Base-by-base conservation (phyloP, 495 filamentous ascomycete genomes). In the Aspergillus biplanus region DNA sequence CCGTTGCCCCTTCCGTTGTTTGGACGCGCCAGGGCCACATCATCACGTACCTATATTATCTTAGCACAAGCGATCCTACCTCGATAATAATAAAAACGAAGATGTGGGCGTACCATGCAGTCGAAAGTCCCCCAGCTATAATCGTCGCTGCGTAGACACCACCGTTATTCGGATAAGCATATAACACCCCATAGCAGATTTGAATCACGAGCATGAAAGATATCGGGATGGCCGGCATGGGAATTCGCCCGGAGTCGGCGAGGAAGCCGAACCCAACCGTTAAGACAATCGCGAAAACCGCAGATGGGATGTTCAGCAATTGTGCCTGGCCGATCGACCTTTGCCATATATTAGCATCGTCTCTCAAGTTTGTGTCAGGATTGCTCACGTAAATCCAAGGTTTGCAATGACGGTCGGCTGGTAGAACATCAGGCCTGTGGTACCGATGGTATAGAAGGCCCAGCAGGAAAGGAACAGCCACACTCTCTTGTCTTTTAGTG, bases 391-490 rank as follows among this genome's bases (percentile, higher is more conserved):
- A 56, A 80, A 80, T 0, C 77, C 77, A 4, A 78, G 69, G 49
- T 80, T 74, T 1, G 77, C 71, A 56, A 78, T 80, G n/a, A 80
- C 76, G 0, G 76, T 78, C 5, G 76, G 69, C 42, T 78, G 77
- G 44, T 80, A 80, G 64, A 80, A 80, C 37, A 63, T 67, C 1
- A 80, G 69, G 0, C 77, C 77, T 2, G 68, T 74, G 12, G 76
- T 77, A 1, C 77, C 76, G 15, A 78, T 71, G 1, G 76, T 80
- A 61, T 74, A 80, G 42, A 73, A 71, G 0, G 75, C 75, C 75
- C 75, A 78, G 54, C 71, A 72, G 8, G 63, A 53, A 0, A 71
- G 71, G 35, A 67, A 78, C 21, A 67, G 65, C 60, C 65, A 67
- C 11, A 66, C 12, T 32, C 64, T 33, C 37, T 69, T 71, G 35